Conservation (phyloP, 2,329 filamentous ascomycete genomes). For the Geosmithia flava region DNA sequence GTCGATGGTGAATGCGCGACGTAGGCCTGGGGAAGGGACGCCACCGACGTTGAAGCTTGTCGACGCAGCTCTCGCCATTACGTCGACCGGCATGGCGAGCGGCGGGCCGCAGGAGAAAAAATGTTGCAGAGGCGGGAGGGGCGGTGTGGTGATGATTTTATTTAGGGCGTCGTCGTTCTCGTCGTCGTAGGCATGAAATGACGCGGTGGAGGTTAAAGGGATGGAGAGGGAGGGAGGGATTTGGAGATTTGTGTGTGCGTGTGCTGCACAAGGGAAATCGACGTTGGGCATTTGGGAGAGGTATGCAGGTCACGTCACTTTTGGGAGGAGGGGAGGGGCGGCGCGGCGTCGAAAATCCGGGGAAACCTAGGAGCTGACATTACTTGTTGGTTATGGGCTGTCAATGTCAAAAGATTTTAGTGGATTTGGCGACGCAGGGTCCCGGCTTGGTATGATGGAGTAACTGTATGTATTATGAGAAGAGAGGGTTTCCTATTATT, state of each 20-base stretch:
- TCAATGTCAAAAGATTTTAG: neutral
- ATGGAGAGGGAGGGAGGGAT: no score
- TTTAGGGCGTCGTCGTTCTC: no score
- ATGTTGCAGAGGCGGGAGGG: neutral
- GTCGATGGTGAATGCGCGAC: slow-evolving; percentile 27
- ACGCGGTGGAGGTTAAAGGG: neutral
- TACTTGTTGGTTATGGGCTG: no score
- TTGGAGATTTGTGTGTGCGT: neutral
- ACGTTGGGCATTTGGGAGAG: no score
- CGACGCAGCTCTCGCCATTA: neutral
- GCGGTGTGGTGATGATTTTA: neutral
- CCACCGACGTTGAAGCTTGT: neutral
- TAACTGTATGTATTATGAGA: no score
- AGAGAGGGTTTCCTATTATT: no score
- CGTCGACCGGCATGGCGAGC: neutral
- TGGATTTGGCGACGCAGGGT: neutral
- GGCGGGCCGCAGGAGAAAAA: slow-evolving; percentile 1
- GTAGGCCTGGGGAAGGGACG: slow-evolving; percentile 19
- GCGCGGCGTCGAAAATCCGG: neutral
- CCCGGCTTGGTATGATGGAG: no score
- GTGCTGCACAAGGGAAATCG: no score
- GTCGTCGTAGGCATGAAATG: neutral
- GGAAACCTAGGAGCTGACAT: neutral
- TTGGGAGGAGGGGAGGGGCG: no score
- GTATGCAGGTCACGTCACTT: neutral